Base-by-base conservation (phyloP, 306 rosid genomes). In the Begonia masoniana region DNA sequence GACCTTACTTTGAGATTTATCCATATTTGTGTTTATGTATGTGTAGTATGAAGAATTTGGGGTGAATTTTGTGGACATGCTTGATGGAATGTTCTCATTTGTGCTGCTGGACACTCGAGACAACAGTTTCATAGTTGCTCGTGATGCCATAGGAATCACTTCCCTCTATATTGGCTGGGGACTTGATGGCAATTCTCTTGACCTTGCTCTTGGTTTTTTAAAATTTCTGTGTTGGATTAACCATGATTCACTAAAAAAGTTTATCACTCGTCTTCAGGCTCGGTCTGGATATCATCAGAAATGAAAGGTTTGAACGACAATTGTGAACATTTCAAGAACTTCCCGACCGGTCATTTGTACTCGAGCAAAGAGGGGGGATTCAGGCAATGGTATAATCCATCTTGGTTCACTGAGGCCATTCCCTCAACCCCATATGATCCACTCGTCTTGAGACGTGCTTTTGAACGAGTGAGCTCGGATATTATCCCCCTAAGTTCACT, bases 91-190 rank as follows among this genome's bases (percentile, higher is more conserved):
- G 65, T 92, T 92, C 50, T 82, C 96, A 36, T 92, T 86, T 52
- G 99, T 92, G 57, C 70, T 92, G 21, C 78, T 86, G 69, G 95
- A 92, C 62, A 92, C 96, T 3, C 86, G 89, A 10, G 99, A 92
- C 77, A 92, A 81, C 72, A 92, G 87, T 67, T 86, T 83, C 68
- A 75, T 92, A 49, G 96, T 73, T 51, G 99, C 96, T 56, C 77
- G 95, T n/a, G 99, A 92, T 83, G 95, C 99, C 10, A 83, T 86
- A 10, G 96, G 99, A 5, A 84, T 92, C 60, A 92, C 96, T 62
- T 76, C 95, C 59, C 81, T 92, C 49, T 92, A 92, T 61, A 81
- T 92, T 65, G 99, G 99, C 13, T 92, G 99, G 96, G 91, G 96
- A 54, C 82, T 79, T 15, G 95, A 92, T 68, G 96, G 96, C 87